A percentile compares a stretch with the other conserved stretches of the same genome.
phyloP scores from a whole-genome alignment of 2,329 filamentous ascomycete genomes.

The Fusarium sp. region DNA sequence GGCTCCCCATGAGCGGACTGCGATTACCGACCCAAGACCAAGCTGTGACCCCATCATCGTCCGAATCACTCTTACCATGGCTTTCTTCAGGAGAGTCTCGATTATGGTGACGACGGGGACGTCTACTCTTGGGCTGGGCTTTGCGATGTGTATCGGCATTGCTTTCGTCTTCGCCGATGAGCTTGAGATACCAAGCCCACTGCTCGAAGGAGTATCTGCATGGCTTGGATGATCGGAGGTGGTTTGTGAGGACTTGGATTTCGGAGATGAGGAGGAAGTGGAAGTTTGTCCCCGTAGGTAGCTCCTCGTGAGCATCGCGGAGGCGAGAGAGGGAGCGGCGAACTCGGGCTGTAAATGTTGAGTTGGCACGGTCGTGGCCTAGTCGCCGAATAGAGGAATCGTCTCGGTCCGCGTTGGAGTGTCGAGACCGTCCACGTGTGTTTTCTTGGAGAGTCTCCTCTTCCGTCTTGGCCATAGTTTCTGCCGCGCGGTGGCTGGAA shows the following conservation, averaged over 20 bases:
- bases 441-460: constrained; percentile 6
- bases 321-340: constrained; percentile 49
- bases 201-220: constrained; percentile 82
- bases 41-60: constrained; percentile 43
- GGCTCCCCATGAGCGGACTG: constrained; percentile 74
- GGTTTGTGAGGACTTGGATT: constrained; percentile 70
- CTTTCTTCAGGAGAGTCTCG: background rate
- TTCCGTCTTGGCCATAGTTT: constrained; percentile 21
- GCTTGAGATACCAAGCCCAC: constrained; percentile 83
- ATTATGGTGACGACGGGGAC: constrained; percentile 11
- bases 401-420: constrained; percentile 2
- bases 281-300: constrained; percentile 60
- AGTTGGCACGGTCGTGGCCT: constrained; percentile 22
- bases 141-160: constrained; percentile 60
- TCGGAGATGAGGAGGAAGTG: constrained; percentile 75
- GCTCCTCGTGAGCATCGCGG: constrained; percentile 49
- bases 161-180: constrained; percentile 75
- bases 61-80: constrained; percentile 27
- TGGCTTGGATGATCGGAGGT: constrained; percentile 66
- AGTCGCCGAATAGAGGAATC: constrained; percentile 29
- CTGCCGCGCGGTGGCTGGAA: background rate
- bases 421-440: constrained; percentile 13
- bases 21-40: constrained; percentile 80
- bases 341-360: constrained; percentile 47
- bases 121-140: constrained; percentile 44